A percentile compares a stretch with the other conserved stretches of the same genome.
Evolutionary conservation across 2,329 filamentous ascomycete species (phyloP).

Genomic region (Hymenoscyphus infarciens): DNA sequence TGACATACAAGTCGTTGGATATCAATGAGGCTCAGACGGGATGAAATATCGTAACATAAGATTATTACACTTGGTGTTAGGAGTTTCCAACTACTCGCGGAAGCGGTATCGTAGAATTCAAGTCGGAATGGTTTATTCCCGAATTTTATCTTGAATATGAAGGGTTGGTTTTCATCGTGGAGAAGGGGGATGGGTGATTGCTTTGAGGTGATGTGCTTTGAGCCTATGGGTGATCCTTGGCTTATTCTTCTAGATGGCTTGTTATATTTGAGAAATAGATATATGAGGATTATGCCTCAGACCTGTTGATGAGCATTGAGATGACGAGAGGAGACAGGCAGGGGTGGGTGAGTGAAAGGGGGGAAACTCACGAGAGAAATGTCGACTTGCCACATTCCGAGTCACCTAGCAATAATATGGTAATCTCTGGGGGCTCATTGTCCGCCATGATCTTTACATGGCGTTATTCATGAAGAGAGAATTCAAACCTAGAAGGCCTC

Average conservation of each 20-base stretch:
- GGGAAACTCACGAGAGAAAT: conserved; percentile 53
- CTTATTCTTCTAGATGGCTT: conserved; percentile 47
- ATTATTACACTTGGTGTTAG: conserved; percentile 55
- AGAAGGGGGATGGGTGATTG: conserved; percentile 5
- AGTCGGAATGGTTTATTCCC: conserved; percentile 47
- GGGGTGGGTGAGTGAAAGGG: neutral
- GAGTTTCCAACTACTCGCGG: conserved; percentile 56
- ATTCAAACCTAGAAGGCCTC: neutral
- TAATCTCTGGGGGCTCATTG: conserved; percentile 38
- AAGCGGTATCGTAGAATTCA: conserved; percentile 58
- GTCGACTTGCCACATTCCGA: conserved; percentile 57
- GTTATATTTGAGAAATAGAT: neutral
- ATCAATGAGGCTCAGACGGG: conserved; percentile 54
- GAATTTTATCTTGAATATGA: conserved; percentile 52
- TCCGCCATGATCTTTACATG: conserved; percentile 31
- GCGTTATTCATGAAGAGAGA: neutral
- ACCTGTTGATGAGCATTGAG: neutral
- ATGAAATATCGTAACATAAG: conserved; percentile 60
- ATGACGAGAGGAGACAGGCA: neutral
- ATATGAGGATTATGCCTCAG: neutral
- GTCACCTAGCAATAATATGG: conserved; percentile 57
- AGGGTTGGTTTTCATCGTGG: conserved; percentile 58
- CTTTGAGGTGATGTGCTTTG: neutral
- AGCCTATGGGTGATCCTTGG: conserved; percentile 31
- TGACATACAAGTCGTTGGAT: conserved; percentile 53